Base-by-base conservation (phyloP, 768 basidiomycete species). In the Lactarius quietus region DNA sequence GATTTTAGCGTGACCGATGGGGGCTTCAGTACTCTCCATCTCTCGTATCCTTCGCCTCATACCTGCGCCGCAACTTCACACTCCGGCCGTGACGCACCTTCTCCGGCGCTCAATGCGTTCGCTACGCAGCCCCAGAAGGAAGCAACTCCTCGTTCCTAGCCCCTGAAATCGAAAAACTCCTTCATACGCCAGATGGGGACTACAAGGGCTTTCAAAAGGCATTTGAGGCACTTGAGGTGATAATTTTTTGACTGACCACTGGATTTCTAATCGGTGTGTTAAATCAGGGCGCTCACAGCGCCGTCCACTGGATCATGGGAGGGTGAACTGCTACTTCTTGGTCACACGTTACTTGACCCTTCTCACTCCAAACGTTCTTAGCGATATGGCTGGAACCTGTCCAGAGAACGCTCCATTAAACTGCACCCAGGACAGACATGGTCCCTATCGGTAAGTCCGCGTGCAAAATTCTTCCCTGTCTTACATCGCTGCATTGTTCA, bases 41-140 rank as follows among this genome's bases (percentile, higher is more conserved):
- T 74, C 17, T 68, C 76, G n/a, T 78, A 78, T 55, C 77, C 77
- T 28, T 68, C 70, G 35, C 72, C 74, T 33, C 76, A 78, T 67
- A 68, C 51, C 35, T 77, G 41, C 76, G 77, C 31, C 72, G 77
- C 9, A 74, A 74, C 48, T 78, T 72, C 69, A 75, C 74, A 2
- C 72, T 74, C 20, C 72, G 70, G 59, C 75, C 78, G 15, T 77
- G 20, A 6, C 51, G 4, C 35, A n/a, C n/a, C n/a, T n/a, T n/a
- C 43, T 2, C n/a, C 43, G 1, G 5, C 43, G 3, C 41, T 29
- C 54, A 33, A 58, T 10, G 3, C 57, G 8, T 56, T 71, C 57
- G 67, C 71, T 33, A 62, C 71, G n/a, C 62, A 76, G 18, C 70
- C 69, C 10, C 23, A 23, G 26, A 51, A 65, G 53, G 36, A 66